Evolutionary conservation across 495 filamentous ascomycete genomes (phyloP).

Genomic region (Xylaria cubensis): DNA sequence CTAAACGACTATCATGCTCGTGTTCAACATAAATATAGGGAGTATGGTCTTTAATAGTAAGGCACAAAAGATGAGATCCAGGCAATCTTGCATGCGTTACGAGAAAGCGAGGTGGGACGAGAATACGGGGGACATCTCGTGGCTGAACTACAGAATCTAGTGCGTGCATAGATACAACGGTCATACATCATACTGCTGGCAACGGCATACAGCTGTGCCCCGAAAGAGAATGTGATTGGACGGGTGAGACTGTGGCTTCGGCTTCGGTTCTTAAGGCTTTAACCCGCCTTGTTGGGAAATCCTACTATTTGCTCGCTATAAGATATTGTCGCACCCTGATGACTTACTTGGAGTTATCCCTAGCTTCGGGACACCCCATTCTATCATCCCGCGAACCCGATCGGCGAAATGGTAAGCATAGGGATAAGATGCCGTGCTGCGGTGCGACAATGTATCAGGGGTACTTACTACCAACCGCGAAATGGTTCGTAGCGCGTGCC

Average conservation of each 20-base stretch:
- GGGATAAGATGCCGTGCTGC: slow-evolving; percentile 3
- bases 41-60: not conserved
- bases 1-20: not conserved
- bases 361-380: not conserved
- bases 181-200: not conserved
- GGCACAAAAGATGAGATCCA: not conserved
- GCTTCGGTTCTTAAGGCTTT: not conserved
- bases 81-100: not conserved
- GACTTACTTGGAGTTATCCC: not conserved
- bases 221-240: slow-evolving; percentile 6
- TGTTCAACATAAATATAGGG: not conserved
- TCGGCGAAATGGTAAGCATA: not conserved
- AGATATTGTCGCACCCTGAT: not conserved
- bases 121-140: slow-evolving; percentile 6
- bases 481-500: slow-evolving; percentile 12
- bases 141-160: not conserved
- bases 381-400: not conserved
- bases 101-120: not conserved
- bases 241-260: not conserved
- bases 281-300: slow-evolving; percentile 8
- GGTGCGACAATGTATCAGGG: slow-evolving; percentile 17
- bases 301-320: slow-evolving; percentile 3
- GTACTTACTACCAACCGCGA: not conserved
- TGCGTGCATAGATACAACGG: slow-evolving; percentile 18
- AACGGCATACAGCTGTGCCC: slow-evolving; percentile 15